Base-by-base conservation (phyloP, 371 early-diverging fungal genomes). In the Rhizopus stolonifer region DNA sequence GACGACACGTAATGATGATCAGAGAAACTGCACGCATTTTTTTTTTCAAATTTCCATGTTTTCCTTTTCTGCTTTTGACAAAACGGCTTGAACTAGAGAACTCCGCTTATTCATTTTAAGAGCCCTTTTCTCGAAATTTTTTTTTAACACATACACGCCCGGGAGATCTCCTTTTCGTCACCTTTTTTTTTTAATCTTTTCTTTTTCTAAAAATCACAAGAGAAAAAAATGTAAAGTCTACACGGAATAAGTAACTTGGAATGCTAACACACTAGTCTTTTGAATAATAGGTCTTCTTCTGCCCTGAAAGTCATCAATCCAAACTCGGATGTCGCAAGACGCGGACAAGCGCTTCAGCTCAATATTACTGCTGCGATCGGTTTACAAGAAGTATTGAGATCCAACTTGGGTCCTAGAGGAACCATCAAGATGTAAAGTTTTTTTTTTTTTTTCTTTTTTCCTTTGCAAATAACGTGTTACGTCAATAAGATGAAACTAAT, bases 381-480 rank as follows among this genome's bases (percentile, higher is more conserved):
- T 43, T 81, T 99, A 51, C 92, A 93, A 74, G 93, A 93, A 50
- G 96, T 99, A 14, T 80, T 99, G 46, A 88, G 87, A 64, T 89
- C 96, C 40, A 98, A 98, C 75, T 85, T 99, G 40, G 99, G 99
- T 17, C 99, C 99, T 6, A 90, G 94, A 75, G 99, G 99, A 22
- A 98, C 99, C 21, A 89, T 96, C 65, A 99, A 99, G 78, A 97
- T 99, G 91, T 90, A 75, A 61, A 29, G 31, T 29, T n/a, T n/a
- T n/a, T n/a, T n/a, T n/a, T n/a, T n/a, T n/a, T n/a, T n/a, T n/a
- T n/a, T n/a, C n/a, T n/a, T n/a, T n/a, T n/a, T n/a, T n/a, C n/a
- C n/a, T n/a, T n/a, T n/a, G n/a, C n/a, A 36, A 36, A 36, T n/a
- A 36, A 36, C 9, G 36, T n/a, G n/a, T 36, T 36, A 9, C 11